Evolutionary conservation across 2,329 filamentous ascomycete species (phyloP).

Genomic region (Amauroascus verrucosus): DNA sequence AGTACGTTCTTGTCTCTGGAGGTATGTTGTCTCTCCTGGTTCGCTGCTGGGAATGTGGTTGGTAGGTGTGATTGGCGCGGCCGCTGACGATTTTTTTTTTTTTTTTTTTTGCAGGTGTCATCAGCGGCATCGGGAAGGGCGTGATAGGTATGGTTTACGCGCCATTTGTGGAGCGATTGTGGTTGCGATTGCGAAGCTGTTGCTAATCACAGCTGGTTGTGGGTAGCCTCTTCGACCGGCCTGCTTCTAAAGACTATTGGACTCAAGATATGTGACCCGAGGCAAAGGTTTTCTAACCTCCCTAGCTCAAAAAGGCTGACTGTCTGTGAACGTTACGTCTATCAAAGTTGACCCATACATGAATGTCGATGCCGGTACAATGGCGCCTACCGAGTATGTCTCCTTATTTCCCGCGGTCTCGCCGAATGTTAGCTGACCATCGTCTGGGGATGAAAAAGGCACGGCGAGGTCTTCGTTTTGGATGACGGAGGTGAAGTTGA

Average conservation of each 20-base stretch:
- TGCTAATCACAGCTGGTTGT: constrained; percentile 20
- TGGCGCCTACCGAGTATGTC: constrained; percentile 54
- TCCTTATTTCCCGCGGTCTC: constrained; percentile 3
- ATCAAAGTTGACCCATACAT: constrained; percentile 67
- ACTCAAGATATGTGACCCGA: constrained; percentile 54
- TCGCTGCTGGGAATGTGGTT: not conserved
- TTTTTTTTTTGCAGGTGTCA: constrained; percentile 32
- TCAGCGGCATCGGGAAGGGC: constrained; percentile 48
- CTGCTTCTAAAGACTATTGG: constrained; percentile 71
- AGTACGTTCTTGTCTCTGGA: constrained; percentile 72
- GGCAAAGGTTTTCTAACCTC: constrained; percentile 6
- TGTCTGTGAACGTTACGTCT: constrained; percentile 45
- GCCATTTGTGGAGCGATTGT: not conserved
- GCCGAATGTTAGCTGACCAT: not conserved
- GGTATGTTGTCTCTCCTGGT: constrained; percentile 41
- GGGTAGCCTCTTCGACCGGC: constrained; percentile 56
- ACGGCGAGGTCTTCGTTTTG: constrained; percentile 83
- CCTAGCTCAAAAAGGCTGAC: too few relatives aligned
- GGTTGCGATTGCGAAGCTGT: not conserved
- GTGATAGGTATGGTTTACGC: constrained; percentile 50
- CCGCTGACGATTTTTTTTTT: too few relatives aligned
- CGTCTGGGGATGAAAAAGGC: constrained; percentile 40
- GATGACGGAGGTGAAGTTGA: constrained; percentile 71
- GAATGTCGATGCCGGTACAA: constrained; percentile 65
- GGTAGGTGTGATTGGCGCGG: constrained; percentile 1